Evolutionary conservation across 1,284 basidiomycete genomes (phyloP), one percentile per base, ranked within the genome.

Genomic region (Ganoderma multipileum): DNA sequence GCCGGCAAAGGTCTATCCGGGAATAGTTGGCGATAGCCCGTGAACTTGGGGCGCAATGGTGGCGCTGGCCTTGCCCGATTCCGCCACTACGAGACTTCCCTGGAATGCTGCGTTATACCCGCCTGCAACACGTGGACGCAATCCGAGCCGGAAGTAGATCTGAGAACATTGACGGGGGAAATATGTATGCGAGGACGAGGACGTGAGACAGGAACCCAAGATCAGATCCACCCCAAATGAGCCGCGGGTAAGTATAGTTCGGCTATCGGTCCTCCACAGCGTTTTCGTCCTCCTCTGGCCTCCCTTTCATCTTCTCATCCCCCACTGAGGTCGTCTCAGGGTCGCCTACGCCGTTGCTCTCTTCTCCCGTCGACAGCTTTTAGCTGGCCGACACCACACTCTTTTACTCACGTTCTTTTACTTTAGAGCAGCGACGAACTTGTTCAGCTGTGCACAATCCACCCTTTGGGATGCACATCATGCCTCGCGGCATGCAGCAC

Each of bases 341-440:
- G 23, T 28, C 44, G 20, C 20, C 26, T 33, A 41, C 33, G 28
- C 28, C 50, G n/a, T 41, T 47, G 55, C 58, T 55, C 52, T 54
- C 66, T 26, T 39, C 36, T 41, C 41, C 61, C 33, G 71, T 63
- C 65, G 54, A 66, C 71, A 67, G 71, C 67, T 52, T 42, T 28
- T 41, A n/a, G 65, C 69, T 69, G 70, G 64, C 65, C 66, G 68
- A 38, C 65, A 62, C 61, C 70, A 72, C 72, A 63, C 59, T 73
- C 72, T 26, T 72, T 74, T 75, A 33, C 55, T 42, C 64, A 68
- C 73, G 3, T 50, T 71, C 71, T 18, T 72, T 73, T 30, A 14
- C 28, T 63, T 36, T 14, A 39, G 65, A 64, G 65, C 23, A 60
- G 62, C 61, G 33, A 36, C 50, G 66, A 41, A 39, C 30, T 44